phyloP scores from a whole-genome alignment of 2,329 filamentous ascomycete genomes.

The Cercospora brassicicola region DNA sequence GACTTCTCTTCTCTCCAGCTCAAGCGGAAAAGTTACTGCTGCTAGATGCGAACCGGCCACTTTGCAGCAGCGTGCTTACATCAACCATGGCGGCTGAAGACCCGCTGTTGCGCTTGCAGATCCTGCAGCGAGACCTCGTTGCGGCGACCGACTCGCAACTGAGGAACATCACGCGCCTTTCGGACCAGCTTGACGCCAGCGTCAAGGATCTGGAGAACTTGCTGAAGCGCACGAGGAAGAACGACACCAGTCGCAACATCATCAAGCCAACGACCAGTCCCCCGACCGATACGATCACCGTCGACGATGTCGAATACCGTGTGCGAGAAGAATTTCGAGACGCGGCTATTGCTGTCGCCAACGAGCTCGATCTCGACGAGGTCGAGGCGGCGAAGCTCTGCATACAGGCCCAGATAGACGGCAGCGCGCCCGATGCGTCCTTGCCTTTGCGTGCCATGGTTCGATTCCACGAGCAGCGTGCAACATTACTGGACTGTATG shows the following conservation, averaged over 20 bases:
- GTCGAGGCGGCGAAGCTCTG: slow-evolving; percentile 71
- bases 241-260: slow-evolving; percentile 69
- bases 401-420: slow-evolving; percentile 69
- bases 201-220: slow-evolving; percentile 68
- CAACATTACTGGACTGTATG: slow-evolving; percentile 78
- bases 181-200: slow-evolving; percentile 64
- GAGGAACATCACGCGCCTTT: slow-evolving; percentile 68
- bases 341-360: slow-evolving; percentile 75
- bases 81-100: slow-evolving; percentile 50
- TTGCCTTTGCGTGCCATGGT: slow-evolving; percentile 78
- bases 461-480: slow-evolving; percentile 81
- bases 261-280: slow-evolving; percentile 60
- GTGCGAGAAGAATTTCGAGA: slow-evolving; percentile 89
- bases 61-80: not conserved
- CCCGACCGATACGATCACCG: slow-evolving; percentile 64
- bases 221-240: slow-evolving; percentile 73
- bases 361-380: slow-evolving; percentile 89
- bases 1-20: not conserved
- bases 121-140: slow-evolving; percentile 80
- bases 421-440: slow-evolving; percentile 65
- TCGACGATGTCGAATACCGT: slow-evolving; percentile 71
- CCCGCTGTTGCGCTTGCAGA: slow-evolving; percentile 74
- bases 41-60: not conserved
- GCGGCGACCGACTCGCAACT: slow-evolving; percentile 71
- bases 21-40: not conserved